Conservation (phyloP, 495 filamentous ascomycete species). For the Astrocystis sublimbata region DNA sequence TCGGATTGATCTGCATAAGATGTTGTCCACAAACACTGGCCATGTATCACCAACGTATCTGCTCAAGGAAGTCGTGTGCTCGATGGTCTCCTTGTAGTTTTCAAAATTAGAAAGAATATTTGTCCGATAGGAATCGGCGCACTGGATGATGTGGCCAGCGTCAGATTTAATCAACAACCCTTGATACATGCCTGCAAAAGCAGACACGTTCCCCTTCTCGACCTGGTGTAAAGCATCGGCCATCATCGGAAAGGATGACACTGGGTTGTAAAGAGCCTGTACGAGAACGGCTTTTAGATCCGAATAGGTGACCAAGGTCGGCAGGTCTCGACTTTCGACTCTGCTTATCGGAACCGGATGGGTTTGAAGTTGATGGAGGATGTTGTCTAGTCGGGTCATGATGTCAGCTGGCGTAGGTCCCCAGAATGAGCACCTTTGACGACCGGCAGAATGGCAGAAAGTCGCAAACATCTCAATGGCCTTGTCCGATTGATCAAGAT, state of each 20-base stretch:
- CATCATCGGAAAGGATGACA: conserved; percentile 19
- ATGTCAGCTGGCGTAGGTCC: conserved; percentile 39
- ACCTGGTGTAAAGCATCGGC: conserved; percentile 22
- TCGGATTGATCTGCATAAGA: conserved; percentile 18
- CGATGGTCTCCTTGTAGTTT: conserved; percentile 17
- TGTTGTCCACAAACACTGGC: conserved; percentile 17
- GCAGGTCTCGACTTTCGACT: conserved; percentile 31
- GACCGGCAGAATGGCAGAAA: conserved; percentile 25
- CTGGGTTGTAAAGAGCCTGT: conserved; percentile 17
- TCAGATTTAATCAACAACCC: not conserved
- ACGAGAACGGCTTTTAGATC: conserved; percentile 33
- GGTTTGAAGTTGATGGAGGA: conserved; percentile 40
- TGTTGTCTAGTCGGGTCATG: conserved; percentile 33
- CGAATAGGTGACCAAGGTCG: conserved; percentile 51
- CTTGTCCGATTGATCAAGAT: conserved; percentile 21
- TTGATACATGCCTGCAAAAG: conserved; percentile 21
- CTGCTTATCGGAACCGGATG: conserved; percentile 39
- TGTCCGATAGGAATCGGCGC: conserved; percentile 23
- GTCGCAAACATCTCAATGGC: conserved; percentile 18
- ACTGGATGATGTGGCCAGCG: conserved; percentile 17
- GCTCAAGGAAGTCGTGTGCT: conserved; percentile 20
- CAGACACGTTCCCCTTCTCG: conserved; percentile 24
- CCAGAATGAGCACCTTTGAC: conserved; percentile 26
- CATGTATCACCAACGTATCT: conserved; percentile 23
- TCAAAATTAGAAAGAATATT: conserved; percentile 22